Evolutionary conservation across 495 filamentous ascomycete genomes (phyloP).

Genomic region (Podospora bellae-mahoneyi): DNA sequence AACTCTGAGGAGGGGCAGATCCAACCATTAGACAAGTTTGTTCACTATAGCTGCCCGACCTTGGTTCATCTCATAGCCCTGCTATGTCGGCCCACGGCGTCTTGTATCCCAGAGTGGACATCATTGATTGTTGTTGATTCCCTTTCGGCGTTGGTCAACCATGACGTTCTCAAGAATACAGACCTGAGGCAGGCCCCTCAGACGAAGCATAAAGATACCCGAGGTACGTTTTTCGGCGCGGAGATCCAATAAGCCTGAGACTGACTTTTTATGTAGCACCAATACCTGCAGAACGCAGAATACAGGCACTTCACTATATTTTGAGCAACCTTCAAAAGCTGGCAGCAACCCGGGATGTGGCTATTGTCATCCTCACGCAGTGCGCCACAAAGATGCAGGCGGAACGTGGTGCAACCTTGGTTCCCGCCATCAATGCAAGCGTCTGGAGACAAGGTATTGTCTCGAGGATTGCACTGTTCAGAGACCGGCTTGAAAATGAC

Average conservation of each 20-base stretch:
- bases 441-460: slow-evolving; percentile 69
- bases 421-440: slow-evolving; percentile 61
- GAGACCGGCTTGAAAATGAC: slow-evolving; percentile 52
- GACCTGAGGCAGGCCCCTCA: background rate
- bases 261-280: slow-evolving; percentile 31
- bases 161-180: slow-evolving; percentile 58
- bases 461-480: slow-evolving; percentile 66
- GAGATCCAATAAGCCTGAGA: background rate
- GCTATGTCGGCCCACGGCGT: slow-evolving; percentile 56
- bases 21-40: slow-evolving; percentile 19
- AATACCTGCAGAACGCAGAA: slow-evolving; percentile 34
- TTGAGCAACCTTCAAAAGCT: slow-evolving; percentile 57
- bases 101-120: slow-evolving; percentile 57
- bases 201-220: background rate
- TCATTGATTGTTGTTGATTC: slow-evolving; percentile 73
- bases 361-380: slow-evolving; percentile 67
- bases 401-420: slow-evolving; percentile 60
- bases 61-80: slow-evolving; percentile 77
- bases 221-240: background rate
- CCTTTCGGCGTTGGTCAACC: slow-evolving; percentile 67
- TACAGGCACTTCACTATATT: slow-evolving; percentile 46
- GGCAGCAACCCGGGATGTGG: slow-evolving; percentile 63
- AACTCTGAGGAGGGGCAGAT: background rate
- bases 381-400: slow-evolving; percentile 63
- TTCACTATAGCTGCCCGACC: slow-evolving; percentile 45